Conservation (phyloP, 2,329 filamentous ascomycete genomes). For the Exophiala alcalophila region DNA sequence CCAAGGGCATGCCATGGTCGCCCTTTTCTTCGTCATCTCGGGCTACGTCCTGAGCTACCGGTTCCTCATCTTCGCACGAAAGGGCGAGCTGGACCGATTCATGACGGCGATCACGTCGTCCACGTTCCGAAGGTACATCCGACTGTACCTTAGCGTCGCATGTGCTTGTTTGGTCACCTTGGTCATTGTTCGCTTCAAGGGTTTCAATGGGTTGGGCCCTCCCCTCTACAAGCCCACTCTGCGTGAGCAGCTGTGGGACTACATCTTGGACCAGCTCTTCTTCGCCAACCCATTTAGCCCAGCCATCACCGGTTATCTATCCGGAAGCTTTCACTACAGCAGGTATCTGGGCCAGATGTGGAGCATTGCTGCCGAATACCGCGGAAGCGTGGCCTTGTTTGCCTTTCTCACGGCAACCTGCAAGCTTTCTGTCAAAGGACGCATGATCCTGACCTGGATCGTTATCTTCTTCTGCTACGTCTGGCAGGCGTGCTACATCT, state of each 20-base stretch:
- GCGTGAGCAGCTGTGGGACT: slow-evolving; percentile 8
- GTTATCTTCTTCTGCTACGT: slow-evolving; percentile 5
- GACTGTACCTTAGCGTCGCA: slow-evolving; percentile 33
- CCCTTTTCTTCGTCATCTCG: slow-evolving; percentile 57
- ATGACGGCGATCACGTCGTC: slow-evolving; percentile 7
- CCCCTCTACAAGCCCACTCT: slow-evolving; percentile 1
- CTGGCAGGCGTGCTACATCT: slow-evolving; percentile 5
- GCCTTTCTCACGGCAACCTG: slow-evolving; percentile 6
- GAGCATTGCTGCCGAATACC: slow-evolving; percentile 33
- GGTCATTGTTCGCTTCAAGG: slow-evolving; percentile 11
- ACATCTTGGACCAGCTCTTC: neutral
- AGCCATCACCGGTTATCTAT: slow-evolving; percentile 7
- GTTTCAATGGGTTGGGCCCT: neutral
- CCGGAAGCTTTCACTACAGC: neutral
- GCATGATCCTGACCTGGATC: slow-evolving; percentile 10
- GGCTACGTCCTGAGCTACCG: slow-evolving; percentile 57
- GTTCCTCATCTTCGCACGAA: slow-evolving; percentile 41
- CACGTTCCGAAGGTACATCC: slow-evolving; percentile 34
- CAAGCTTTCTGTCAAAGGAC: slow-evolving; percentile 4
- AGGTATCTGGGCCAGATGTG: slow-evolving; percentile 29
- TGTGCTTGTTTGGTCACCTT: slow-evolving; percentile 29
- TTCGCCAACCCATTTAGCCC: slow-evolving; percentile 14
- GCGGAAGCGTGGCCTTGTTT: slow-evolving; percentile 30
- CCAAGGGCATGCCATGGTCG: too few relatives aligned
- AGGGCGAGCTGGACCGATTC: neutral